Base-by-base conservation (phyloP, 2,329 filamentous ascomycete species). In the Aspergillus viridinutans region DNA sequence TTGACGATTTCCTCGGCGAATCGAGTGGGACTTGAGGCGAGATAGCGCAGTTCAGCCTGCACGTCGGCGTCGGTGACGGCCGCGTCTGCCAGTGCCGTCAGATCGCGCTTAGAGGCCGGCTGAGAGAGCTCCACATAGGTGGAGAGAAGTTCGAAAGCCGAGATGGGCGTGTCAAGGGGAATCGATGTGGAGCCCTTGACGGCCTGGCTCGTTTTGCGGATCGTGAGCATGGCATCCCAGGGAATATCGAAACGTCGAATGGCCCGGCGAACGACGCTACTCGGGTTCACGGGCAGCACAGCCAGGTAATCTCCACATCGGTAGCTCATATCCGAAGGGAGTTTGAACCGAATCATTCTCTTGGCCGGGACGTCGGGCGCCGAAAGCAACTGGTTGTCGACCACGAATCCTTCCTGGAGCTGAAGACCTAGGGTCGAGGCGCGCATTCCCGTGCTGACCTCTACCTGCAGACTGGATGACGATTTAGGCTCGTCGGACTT, bases 261-360 rank as follows among this genome's bases (percentile, higher is more conserved):
- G 0, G 83, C 87, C 8, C 88, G 80, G 4, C 80, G 78, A 2
- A 92, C 82, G 9, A 78, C 84, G 29, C 80, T 74, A 49, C 79
- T 79, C 1, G 85, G 84, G 69, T 93, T 93, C 29, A 90, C 74
- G 0, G 90, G 90, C 1, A 92, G 76, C 2, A 92, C 78, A 0
- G 88, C 87, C 0, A 93, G 80, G 68, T 94, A 93, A 67, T 93
- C 90, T 14, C 90, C 90, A 1, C 87, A 83, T 42, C 82, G 80
- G 72, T 92, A 93, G 0, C 79, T 81, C 78, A 85, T 80, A 52
- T 81, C 83, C 0, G 79, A 81, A 0, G 90, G 89, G 1, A 93
- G 78, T 58, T 84, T 82, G 35, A 92, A 84, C 60, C 85, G 84
- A 21, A 90, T 81, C 60, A 87, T 81, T 25, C 83, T 82, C 76